Base-by-base conservation (phyloP, 2,329 filamentous ascomycete genomes). In the Nemania sp. region DNA sequence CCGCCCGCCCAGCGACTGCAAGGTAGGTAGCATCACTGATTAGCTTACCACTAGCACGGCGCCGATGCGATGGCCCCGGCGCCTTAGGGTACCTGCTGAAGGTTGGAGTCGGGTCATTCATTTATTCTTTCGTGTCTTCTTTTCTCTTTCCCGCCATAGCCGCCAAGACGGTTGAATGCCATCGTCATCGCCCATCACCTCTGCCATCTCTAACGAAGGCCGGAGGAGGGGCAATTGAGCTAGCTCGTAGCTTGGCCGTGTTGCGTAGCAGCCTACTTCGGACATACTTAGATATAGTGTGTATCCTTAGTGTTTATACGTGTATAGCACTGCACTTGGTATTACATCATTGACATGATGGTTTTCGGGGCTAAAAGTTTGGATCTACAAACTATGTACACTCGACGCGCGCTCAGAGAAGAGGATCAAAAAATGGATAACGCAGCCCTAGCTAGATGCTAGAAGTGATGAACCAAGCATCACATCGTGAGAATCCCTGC, bases 151-250 rank as follows among this genome's bases (percentile, higher is more conserved):
- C 62, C 62, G 62, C 47, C 45, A 22, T 58, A 58, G 54, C 54
- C 62, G 62, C 62, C 54, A 64, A 58, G 62, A n/a, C 62, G 62
- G 62, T 53, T 64, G 62, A 64, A 64, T 64, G 53, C n/a, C 47
- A 15, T 45, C 35, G 54, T 20, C 41, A 41, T 41, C 35, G 35
- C 24, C n/a, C 49, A 32, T 32, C 29, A n/a, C n/a, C n/a, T n/a
- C n/a, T n/a, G 29, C 29, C 29, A 32, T 32, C 29, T n/a, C n/a
- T n/a, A 11, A 24, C 47, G 47, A 11, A 24, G 13, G 24, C 49
- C 11, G 15, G 49, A 7, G 49, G 13, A 27, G 11, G 15, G 24
- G 7, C 45, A 10, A 64, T 51, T 51, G 26, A 7, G 27, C 29
- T 32, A 11, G 61, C 43, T 54, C 57, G n/a, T 64, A 32, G 62